Percentiles rank a stretch among this genome's conserved stretches.
phyloP scores from a whole-genome alignment of 768 basidiomycete genomes.

The Omphalotus guepiniiformis region DNA sequence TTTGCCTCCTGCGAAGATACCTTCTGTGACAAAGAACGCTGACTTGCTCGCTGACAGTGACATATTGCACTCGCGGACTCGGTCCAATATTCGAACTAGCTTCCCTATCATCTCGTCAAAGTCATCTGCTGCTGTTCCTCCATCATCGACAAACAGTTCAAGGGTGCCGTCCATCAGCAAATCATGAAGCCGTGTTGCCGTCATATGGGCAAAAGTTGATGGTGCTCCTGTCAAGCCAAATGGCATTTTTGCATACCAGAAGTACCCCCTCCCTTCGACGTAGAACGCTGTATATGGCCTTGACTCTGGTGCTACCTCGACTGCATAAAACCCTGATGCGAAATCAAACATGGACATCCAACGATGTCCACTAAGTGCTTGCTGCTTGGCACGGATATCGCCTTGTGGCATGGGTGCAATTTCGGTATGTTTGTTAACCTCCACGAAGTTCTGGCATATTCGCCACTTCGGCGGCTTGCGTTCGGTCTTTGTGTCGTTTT shows the following conservation, averaged over 20 bases:
- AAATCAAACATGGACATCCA: constrained; percentile 35
- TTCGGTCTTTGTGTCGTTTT: not conserved
- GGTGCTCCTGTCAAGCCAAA: constrained; percentile 8
- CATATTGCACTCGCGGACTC: constrained; percentile 12
- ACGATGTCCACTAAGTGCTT: constrained; percentile 28
- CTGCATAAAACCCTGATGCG: constrained; percentile 15
- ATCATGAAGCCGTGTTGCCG: not conserved
- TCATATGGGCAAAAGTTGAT: constrained; percentile 14
- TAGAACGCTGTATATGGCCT: constrained; percentile 4
- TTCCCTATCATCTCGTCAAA: constrained; percentile 15
- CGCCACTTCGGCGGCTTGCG: constrained; percentile 16
- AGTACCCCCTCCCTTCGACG: constrained; percentile 30
- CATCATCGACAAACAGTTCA: constrained; percentile 24
- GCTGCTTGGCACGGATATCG: constrained; percentile 34
- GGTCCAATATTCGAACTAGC: constrained; percentile 4
- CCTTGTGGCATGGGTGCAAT: constrained; percentile 12
- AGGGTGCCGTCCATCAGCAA: not conserved
- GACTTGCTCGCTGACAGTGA: constrained; percentile 21
- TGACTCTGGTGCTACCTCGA: constrained; percentile 1
- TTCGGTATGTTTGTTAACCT: constrained; percentile 12
- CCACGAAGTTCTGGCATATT: constrained; percentile 15
- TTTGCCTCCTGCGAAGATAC: constrained; percentile 5
- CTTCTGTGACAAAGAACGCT: constrained; percentile 10
- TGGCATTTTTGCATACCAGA: constrained; percentile 22
- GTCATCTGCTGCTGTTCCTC: constrained; percentile 18